A percentile compares a stretch with the other conserved stretches of the same genome.
Conservation (phyloP, 208 protist genomes). For the Trypanosoma cruzi region DNA sequence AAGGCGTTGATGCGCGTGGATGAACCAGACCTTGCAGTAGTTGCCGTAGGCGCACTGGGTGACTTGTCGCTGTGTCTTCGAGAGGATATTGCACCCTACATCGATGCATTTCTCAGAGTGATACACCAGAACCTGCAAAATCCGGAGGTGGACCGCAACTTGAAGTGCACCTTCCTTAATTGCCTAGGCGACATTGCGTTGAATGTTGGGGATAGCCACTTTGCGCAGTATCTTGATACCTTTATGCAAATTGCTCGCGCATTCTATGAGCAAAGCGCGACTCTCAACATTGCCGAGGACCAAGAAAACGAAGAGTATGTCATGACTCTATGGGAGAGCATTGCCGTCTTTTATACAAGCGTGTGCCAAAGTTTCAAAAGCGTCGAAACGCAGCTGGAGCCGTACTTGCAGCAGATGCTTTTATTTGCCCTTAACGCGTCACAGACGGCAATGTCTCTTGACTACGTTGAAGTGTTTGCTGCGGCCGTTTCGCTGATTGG, state of each 20-base stretch:
- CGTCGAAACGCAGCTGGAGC: conserved; percentile 39
- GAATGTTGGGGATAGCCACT: conserved; percentile 80
- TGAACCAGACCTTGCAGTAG: conserved; percentile 77
- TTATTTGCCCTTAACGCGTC: conserved; percentile 69
- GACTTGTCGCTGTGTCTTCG: conserved; percentile 93
- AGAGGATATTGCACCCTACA: conserved; percentile 67
- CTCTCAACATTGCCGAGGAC: conserved; percentile 70
- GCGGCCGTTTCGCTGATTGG: conserved; percentile 76
- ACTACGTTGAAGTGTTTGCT: conserved; percentile 58
- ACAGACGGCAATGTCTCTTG: conserved; percentile 26
- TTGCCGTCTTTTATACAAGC: conserved; percentile 68
- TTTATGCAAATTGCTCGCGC: conserved; percentile 82
- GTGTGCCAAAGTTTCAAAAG: conserved; percentile 84
- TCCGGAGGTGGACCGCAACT: conserved; percentile 78
- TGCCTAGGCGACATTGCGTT: conserved; percentile 97
- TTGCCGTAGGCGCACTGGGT: conserved; percentile 92
- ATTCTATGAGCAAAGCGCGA: conserved; percentile 65
- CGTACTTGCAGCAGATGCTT: conserved; percentile 73
- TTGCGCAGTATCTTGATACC: conserved; percentile 85
- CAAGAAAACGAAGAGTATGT: conserved; percentile 81
- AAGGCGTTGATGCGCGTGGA: conserved; percentile 74
- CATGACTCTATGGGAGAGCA: conserved; percentile 78
- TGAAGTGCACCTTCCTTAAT: conserved; percentile 95
- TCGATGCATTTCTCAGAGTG: conserved; percentile 77
- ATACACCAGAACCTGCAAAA: conserved; percentile 82